Percentiles rank a stretch among this genome's conserved stretches.
phyloP scores from a whole-genome alignment of 1,139 yeast genomes.

The Yamadazyma mexicana region DNA sequence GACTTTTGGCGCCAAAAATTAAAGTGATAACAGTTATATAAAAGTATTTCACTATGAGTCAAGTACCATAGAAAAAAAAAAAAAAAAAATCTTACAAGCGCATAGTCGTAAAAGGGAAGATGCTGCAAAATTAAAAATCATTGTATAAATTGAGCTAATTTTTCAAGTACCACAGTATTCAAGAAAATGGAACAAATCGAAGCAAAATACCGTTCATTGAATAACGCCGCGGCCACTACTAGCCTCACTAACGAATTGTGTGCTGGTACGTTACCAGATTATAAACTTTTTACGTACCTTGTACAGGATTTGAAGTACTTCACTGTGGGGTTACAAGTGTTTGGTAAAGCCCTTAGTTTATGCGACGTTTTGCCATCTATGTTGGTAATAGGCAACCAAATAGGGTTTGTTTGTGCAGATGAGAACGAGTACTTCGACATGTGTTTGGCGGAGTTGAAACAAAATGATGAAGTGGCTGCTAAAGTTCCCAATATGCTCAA shows the following conservation, averaged over 20 bases:
- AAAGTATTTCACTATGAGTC: neutral
- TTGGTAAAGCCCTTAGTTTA: conserved; percentile 45
- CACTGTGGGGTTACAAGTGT: conserved; percentile 39
- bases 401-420: conserved; percentile 49
- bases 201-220: neutral
- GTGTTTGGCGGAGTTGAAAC: conserved; percentile 30
- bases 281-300: conserved; percentile 42
- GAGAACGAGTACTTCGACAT: conserved; percentile 50
- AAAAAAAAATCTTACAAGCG: conserved; percentile 1
- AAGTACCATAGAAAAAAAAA: too few species aligned
- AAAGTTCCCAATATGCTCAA: conserved; percentile 22
- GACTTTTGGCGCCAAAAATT: too few species aligned
- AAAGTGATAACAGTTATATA: neutral
- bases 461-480: conserved; percentile 16
- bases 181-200: neutral
- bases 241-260: conserved; percentile 48
- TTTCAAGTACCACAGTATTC: neutral
- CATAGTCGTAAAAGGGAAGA: conserved; percentile 1
- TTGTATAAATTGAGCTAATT: neutral
- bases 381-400: conserved; percentile 45
- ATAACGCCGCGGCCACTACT: neutral
- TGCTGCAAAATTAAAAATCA: neutral
- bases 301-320: conserved; percentile 52
- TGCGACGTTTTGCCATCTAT: conserved; percentile 41
- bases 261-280: conserved; percentile 43